Conservation (phyloP, 2,329 filamentous ascomycete species). For the Penicillium sp. region DNA sequence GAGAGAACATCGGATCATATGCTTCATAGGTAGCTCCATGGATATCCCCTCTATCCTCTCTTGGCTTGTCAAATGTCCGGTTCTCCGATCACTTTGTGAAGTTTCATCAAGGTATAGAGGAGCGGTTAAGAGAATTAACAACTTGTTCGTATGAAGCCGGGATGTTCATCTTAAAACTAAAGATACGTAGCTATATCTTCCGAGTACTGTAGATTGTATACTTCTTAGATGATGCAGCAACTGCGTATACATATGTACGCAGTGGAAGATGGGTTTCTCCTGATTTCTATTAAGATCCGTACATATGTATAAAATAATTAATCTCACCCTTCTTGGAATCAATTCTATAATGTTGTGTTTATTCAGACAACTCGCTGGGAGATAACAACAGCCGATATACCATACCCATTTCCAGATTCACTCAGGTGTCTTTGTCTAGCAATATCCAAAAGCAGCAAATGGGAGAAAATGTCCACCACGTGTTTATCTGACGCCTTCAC, state of each 20-base stretch:
- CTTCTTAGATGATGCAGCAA: neutral
- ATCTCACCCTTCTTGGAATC: neutral
- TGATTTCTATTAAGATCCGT: neutral
- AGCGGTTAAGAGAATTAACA: neutral
- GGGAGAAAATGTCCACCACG: neutral
- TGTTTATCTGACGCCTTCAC: neutral
- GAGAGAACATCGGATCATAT: neutral
- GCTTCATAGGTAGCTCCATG: too few species aligned
- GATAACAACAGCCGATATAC: neutral
- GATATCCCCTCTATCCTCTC: neutral
- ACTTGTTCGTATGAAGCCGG: neutral
- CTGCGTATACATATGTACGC: too few species aligned
- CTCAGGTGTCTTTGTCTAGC: neutral
- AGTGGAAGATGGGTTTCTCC: neutral
- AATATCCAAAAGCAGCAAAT: neutral
- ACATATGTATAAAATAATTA: too few species aligned
- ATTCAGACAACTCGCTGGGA: neutral
- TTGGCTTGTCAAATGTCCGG: neutral
- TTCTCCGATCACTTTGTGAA: neutral
- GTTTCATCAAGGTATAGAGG: neutral
- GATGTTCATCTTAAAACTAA: neutral
- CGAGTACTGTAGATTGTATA: neutral
- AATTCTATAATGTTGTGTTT: neutral
- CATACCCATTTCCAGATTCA: neutral
- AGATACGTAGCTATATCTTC: neutral